These are phyloP conservation scores for Microdochium bolleyi DNA, from an alignment of 2,329 filamentous ascomycete genomes.

Conservation along the genomic window DNA sequence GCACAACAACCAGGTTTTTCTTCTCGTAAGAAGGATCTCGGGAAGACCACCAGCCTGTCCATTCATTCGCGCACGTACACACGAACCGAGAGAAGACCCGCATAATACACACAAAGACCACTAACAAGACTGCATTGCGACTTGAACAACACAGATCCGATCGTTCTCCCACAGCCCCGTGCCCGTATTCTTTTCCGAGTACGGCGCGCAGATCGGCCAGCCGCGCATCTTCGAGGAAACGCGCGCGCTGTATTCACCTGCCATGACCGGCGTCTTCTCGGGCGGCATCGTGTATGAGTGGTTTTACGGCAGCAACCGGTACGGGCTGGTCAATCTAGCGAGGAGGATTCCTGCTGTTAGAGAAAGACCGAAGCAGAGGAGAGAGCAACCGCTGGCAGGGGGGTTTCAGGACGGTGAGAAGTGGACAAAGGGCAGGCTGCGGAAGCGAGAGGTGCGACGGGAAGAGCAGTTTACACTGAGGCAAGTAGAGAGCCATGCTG, in stretches of 20 bases:
- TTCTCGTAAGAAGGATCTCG: too few species aligned
- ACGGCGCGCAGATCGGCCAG: constrained; percentile 42
- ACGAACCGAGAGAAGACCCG: too few species aligned
- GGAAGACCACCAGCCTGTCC: too few species aligned
- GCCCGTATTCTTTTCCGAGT: constrained; percentile 52
- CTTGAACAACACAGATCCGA: not conserved
- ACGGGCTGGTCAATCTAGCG: constrained; percentile 32
- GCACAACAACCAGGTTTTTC: too few species aligned
- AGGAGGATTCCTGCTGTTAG: not conserved
- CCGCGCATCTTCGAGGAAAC: constrained; percentile 49
- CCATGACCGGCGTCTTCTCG: constrained; percentile 46
- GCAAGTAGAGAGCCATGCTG: too few species aligned
- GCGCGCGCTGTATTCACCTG: constrained; percentile 41
- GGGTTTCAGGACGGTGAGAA: not conserved
- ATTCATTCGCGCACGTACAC: too few species aligned
- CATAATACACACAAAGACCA: too few species aligned
- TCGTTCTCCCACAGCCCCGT: constrained; percentile 5
- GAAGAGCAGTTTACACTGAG: too few species aligned
- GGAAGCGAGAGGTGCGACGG: not conserved
- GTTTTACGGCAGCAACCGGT: constrained; percentile 40
- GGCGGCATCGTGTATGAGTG: constrained; percentile 57
- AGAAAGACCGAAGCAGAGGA: not conserved
- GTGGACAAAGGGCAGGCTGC: not conserved
- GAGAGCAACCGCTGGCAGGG: not conserved
- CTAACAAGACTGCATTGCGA: not conserved